A percentile compares a stretch with the other conserved stretches of the same genome.
These are phyloP conservation scores for Crotalaria pallida DNA, from an alignment of 306 rosid species.

Conservation along the genomic window DNA sequence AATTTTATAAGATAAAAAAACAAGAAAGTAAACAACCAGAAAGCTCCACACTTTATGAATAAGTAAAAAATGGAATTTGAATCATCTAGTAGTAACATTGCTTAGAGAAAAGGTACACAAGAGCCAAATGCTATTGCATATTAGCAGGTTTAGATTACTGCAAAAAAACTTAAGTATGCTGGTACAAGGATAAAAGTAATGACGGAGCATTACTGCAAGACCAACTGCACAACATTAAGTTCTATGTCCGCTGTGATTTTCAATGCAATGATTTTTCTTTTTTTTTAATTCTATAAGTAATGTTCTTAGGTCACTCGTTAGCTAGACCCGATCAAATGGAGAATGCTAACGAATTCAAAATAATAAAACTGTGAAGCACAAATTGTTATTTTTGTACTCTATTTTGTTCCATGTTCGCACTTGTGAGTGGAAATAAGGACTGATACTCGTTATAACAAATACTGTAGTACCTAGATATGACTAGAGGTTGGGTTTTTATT, in stretches of 20 bases:
- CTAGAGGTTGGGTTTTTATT: too few species aligned
- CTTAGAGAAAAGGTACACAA: background rate
- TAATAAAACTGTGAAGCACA: too few species aligned
- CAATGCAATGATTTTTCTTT: too few species aligned
- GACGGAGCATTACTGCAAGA: background rate
- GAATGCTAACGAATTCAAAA: too few species aligned
- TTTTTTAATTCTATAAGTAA: too few species aligned
- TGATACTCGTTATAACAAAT: background rate
- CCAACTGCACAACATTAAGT: background rate
- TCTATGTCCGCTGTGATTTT: too few species aligned
- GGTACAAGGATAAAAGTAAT: background rate
- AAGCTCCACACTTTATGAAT: background rate
- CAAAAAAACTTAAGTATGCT: background rate
- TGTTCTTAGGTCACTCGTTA: too few species aligned
- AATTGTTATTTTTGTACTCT: too few species aligned
- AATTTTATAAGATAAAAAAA: background rate
- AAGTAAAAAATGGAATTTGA: slow-evolving; percentile 11
- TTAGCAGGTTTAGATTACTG: background rate
- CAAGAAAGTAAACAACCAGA: background rate
- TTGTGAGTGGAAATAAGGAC: too few species aligned
- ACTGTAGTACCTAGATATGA: background rate
- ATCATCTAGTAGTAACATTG: background rate
- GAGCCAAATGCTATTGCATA: background rate
- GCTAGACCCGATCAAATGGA: too few species aligned
- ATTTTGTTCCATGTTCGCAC: too few species aligned